phyloP scores from a whole-genome alignment of 2,329 filamentous ascomycete genomes.

The Pseudocercospora macadamiae region DNA sequence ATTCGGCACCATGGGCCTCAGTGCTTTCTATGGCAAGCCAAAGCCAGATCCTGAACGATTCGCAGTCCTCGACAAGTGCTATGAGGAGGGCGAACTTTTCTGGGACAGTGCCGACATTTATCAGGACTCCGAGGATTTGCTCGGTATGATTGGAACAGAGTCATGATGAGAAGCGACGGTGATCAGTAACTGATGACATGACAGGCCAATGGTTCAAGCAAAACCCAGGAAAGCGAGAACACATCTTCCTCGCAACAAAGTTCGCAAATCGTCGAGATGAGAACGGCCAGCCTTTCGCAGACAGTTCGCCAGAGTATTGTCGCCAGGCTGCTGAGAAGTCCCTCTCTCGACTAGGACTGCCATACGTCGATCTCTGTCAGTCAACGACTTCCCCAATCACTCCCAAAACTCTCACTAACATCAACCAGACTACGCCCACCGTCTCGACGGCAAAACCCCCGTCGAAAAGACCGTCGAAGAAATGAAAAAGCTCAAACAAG shows the following conservation, averaged over 20 bases:
- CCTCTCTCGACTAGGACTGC: conserved; percentile 45
- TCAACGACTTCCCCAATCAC: not conserved
- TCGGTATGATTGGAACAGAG: conserved; percentile 41
- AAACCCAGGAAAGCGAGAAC: conserved; percentile 52
- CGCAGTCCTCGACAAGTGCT: conserved; percentile 55
- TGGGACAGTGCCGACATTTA: conserved; percentile 54
- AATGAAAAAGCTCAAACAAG: conserved; percentile 53
- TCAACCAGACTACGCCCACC: conserved; percentile 42
- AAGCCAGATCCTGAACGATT: conserved; percentile 56
- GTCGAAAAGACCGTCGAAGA: conserved; percentile 54
- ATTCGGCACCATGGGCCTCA: conserved; percentile 58
- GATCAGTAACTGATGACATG: not conserved
- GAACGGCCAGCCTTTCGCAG: conserved; percentile 41
- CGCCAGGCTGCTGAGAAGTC: conserved; percentile 44
- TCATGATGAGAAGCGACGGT: not conserved
- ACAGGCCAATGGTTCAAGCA: conserved; percentile 41
- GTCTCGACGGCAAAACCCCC: conserved; percentile 48
- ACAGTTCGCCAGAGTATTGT: conserved; percentile 46
- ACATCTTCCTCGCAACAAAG: conserved; percentile 58
- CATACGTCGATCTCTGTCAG: conserved; percentile 45
- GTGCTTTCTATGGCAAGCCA: conserved; percentile 50
- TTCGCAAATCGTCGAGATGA: conserved; percentile 50
- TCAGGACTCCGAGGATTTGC: conserved; percentile 48
- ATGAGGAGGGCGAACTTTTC: conserved; percentile 54
- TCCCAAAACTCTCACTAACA: not conserved